Conservation (phyloP, 345 rosid genomes). For the Firmiana major region DNA sequence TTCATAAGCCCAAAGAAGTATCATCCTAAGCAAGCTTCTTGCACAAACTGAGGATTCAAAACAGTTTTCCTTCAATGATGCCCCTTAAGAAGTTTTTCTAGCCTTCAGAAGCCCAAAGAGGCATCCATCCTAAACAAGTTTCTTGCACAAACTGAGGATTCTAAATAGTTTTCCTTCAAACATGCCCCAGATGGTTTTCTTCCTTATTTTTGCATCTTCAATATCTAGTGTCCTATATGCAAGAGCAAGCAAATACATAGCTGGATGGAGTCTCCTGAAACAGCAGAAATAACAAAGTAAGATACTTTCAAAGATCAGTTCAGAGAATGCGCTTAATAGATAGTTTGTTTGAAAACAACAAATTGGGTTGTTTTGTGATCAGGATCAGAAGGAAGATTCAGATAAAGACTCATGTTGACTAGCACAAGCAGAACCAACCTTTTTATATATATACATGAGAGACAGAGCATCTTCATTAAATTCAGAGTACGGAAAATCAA, state of each 20-base stretch:
- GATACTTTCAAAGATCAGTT: not conserved
- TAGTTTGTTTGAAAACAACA: not conserved
- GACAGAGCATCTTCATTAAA: not conserved
- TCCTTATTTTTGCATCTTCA: constrained; percentile 74
- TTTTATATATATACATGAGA: not conserved
- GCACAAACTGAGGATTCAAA: constrained; percentile 59
- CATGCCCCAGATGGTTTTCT: constrained; percentile 39
- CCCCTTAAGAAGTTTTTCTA: constrained; percentile 39
- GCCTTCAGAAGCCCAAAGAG: not conserved
- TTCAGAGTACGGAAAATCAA: not conserved
- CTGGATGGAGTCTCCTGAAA: constrained; percentile 93
- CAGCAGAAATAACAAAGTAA: constrained; percentile 12
- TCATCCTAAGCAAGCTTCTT: constrained; percentile 50
- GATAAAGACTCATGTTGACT: not conserved
- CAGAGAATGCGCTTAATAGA: not conserved
- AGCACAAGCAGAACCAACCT: not conserved
- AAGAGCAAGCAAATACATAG: constrained; percentile 74
- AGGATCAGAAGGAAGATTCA: not conserved
- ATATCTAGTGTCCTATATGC: constrained; percentile 93
- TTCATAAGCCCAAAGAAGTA: not conserved
- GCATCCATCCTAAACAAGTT: constrained; percentile 35
- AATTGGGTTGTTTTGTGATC: not conserved
- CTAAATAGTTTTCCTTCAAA: constrained; percentile 39
- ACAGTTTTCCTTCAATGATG: constrained; percentile 36
- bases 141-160: constrained; percentile 68